Evolutionary conservation across 2,329 filamentous ascomycete genomes (phyloP), one percentile per base, ranked within the genome.

Genomic region (Berkeleyomyces rouxiae): DNA sequence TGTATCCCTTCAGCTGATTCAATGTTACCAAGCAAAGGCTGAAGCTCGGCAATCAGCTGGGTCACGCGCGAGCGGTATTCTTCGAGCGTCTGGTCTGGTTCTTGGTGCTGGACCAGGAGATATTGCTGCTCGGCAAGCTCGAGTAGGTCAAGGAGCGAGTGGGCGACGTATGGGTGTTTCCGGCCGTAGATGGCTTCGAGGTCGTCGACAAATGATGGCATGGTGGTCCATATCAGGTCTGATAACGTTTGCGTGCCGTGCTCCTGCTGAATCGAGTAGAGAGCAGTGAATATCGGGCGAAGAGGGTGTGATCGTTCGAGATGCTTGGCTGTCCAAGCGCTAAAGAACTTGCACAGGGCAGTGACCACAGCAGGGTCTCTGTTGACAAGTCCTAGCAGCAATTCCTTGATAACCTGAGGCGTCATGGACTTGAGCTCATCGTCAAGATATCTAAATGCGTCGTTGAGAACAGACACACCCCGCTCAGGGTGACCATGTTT

Each of bases 201-300:
- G 65, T 77, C 75, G 59, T 77, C 75, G 1, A 74, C 74, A 63
- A 77, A 72, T 1, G 72, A 71, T 1, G 75, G 72, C 43, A 74
- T 71, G 59, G 74, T 75, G 46, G 69, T 70, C 74, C 74, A 75
- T 1, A 77, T 67, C 10, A 77, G 67, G 61, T 77, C 74, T 4
- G 75, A 77, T n/a, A 77, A 67, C 7, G 73, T 75, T 2, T 67
- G 67, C 6, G 75, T 70, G 2, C 75, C 75, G 63, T 77, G 75
- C 49, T 76, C 76, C 63, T 77, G 75, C 63, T 76, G 74, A 4
- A 77, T 72, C 44, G 77, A 74, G 66, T 77, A 77, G 33, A 77
- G 63, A 47, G 73, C 74, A 11, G 70, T 71, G 62, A 77, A 76
- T 2, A 76, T 75, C 61, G 73, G 73, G 6, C 75, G 73, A 16